Conservation (phyloP, 345 rosid species). For the Garcia nutans region DNA sequence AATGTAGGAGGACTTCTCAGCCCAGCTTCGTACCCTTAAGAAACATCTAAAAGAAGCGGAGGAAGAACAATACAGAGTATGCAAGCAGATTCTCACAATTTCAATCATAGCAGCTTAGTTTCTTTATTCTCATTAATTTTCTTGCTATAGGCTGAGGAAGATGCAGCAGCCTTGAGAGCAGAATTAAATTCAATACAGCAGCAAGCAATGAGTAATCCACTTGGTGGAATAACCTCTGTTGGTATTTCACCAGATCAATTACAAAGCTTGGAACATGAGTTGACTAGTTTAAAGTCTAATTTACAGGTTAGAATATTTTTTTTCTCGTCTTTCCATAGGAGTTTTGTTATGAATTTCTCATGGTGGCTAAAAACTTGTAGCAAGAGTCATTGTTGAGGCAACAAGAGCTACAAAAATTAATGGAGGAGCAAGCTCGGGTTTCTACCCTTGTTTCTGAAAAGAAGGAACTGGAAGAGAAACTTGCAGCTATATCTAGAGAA, state of each 20-base stretch:
- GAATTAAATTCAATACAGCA: conserved; percentile 83
- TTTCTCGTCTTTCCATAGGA: conserved; percentile 10
- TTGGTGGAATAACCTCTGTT: conserved; percentile 44
- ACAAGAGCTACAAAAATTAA: conserved; percentile 52
- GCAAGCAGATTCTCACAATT: conserved; percentile 26
- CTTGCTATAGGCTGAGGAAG: conserved; percentile 89
- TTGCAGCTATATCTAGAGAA: conserved; percentile 42
- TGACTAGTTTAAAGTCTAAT: conserved; percentile 56
- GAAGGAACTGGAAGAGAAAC: conserved; percentile 69
- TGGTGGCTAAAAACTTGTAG: conserved; percentile 41
- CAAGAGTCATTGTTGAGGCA: conserved; percentile 62
- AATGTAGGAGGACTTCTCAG: conserved; percentile 86
- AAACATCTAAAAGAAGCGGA: conserved; percentile 86
- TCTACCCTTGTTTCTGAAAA: conserved; percentile 67
- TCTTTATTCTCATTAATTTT: conserved; percentile 12
- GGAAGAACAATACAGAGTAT: conserved; percentile 86
- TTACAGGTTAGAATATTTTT: conserved; percentile 54
- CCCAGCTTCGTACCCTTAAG: conserved; percentile 86
- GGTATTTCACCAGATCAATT: conserved; percentile 55
- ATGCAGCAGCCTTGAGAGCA: conserved; percentile 92
- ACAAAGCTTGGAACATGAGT: conserved; percentile 68
- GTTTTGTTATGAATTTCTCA: conserved; percentile 26
- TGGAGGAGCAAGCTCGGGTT: conserved; percentile 62
- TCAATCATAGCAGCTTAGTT: not conserved
- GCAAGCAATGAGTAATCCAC: conserved; percentile 54